A percentile compares a stretch with the other conserved stretches of the same genome.
These are phyloP conservation scores for Exophiala sp. DNA, from an alignment of 2,329 filamentous ascomycete species.

Conservation along the genomic window DNA sequence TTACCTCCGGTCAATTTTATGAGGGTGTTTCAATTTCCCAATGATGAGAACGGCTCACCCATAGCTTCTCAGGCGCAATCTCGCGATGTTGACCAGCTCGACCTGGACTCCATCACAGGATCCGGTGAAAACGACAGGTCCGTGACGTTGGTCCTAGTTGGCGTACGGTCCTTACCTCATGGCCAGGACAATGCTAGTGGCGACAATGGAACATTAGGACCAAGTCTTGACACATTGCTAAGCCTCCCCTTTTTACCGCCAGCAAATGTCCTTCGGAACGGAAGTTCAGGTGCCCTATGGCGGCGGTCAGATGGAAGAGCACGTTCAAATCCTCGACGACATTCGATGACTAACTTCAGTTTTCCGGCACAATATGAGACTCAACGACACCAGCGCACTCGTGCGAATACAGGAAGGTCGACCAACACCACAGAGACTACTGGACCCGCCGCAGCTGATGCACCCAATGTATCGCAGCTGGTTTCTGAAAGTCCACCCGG, in stretches of 20 bases:
- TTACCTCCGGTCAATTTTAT: conserved; percentile 63
- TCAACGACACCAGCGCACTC: conserved; percentile 50
- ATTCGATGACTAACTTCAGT: conserved; percentile 53
- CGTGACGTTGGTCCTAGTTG: conserved; percentile 67
- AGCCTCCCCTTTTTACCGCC: conserved; percentile 44
- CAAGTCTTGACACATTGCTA: conserved; percentile 44
- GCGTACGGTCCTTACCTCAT: conserved; percentile 62
- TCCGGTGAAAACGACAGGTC: conserved; percentile 53
- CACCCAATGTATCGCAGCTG: conserved; percentile 30
- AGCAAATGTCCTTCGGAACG: conserved; percentile 42
- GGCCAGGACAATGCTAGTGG: conserved; percentile 46
- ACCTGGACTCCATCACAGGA: conserved; percentile 40
- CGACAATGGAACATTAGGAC: conserved; percentile 31
- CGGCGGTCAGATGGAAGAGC: conserved; percentile 54
- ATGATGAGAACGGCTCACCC: conserved; percentile 40
- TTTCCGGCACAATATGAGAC: conserved; percentile 51
- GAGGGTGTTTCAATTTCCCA: conserved; percentile 65
- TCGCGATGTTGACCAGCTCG: conserved; percentile 35
- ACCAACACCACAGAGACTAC: conserved; percentile 12
- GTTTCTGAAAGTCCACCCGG: conserved; percentile 56
- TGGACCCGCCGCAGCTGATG: conserved; percentile 8
- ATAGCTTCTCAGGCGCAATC: conserved; percentile 30
- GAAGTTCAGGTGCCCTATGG: conserved; percentile 49
- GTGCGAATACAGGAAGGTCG: conserved; percentile 12
- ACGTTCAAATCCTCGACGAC: conserved; percentile 52